Percentiles rank a stretch among this genome's conserved stretches.
phyloP scores from a whole-genome alignment of 148 eudicot genomes.

The Rhododendron kiyosumense region DNA sequence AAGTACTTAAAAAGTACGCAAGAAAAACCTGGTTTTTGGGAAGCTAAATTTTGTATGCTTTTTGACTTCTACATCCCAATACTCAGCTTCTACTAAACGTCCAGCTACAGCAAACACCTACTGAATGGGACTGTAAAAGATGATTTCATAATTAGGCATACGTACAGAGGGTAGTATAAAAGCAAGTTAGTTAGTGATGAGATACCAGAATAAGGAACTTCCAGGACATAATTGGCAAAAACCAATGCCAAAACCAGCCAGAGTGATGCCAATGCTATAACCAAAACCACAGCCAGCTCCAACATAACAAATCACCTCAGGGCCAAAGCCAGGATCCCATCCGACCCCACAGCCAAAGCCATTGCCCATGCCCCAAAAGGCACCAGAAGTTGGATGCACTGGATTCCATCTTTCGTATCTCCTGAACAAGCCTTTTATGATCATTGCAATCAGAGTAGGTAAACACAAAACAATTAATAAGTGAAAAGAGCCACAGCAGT shows the following conservation, averaged over 20 bases:
- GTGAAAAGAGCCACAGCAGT: not conserved
- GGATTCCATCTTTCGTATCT: conserved; percentile 95
- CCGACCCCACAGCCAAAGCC: conserved; percentile 98
- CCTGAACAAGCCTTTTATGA: conserved; percentile 72
- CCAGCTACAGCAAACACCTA: not conserved
- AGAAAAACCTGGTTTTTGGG: not conserved
- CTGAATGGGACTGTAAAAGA: not conserved
- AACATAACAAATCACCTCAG: conserved; percentile 90
- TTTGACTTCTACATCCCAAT: not conserved
- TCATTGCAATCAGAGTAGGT: conserved; percentile 46
- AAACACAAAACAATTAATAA: not conserved
- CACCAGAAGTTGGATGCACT: conserved; percentile 74
- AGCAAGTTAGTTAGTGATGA: not conserved
- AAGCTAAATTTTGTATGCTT: not conserved
- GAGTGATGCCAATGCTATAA: conserved; percentile 77
- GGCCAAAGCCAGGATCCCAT: conserved; percentile 99
- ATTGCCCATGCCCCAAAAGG: conserved; percentile 96
- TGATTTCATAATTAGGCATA: not conserved
- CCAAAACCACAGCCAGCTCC: conserved; percentile 98
- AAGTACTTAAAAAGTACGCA: not conserved
- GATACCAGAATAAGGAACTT: conserved; percentile 68
- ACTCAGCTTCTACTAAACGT: not conserved
- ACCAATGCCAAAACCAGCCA: conserved; percentile 90
- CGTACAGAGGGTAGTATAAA: not conserved
- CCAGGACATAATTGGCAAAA: conserved; percentile 54